Evolutionary conservation across 345 rosid species (phyloP).

Genomic region (Zanthoxylum bungeanum): DNA sequence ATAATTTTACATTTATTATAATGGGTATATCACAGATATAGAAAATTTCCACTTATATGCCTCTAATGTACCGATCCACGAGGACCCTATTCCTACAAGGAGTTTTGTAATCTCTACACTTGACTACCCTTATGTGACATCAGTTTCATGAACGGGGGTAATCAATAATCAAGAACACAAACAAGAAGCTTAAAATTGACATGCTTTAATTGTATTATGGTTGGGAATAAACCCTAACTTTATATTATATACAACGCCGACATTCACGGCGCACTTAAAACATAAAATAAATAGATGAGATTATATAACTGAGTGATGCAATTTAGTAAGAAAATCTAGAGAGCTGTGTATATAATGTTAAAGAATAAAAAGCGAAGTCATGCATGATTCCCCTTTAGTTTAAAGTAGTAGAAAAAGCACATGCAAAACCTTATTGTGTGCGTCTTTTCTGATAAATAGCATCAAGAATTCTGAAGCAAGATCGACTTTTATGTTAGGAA

Average conservation of each 20-base stretch:
- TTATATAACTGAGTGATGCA: slow-evolving; percentile 4
- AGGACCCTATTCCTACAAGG: too few relatives aligned
- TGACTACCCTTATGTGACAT: too few relatives aligned
- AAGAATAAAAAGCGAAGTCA: slow-evolving; percentile 33
- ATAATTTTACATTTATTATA: too few relatives aligned
- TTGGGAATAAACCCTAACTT: slow-evolving; percentile 10
- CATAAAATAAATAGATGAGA: not conserved
- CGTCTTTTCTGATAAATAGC: slow-evolving; percentile 15
- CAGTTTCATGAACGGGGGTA: too few relatives aligned
- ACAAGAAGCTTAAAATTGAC: not conserved
- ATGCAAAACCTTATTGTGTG: slow-evolving; percentile 33
- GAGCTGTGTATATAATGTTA: slow-evolving; percentile 10
- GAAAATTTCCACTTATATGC: too few relatives aligned
- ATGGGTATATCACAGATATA: too few relatives aligned
- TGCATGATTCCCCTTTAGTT: slow-evolving; percentile 36
- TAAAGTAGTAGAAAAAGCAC: slow-evolving; percentile 39
- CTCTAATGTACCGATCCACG: too few relatives aligned
- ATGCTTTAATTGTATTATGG: not conserved
- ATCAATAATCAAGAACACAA: not conserved
- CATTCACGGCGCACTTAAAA: slow-evolving; percentile 17
- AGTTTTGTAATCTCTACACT: too few relatives aligned
- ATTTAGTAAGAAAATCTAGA: slow-evolving; percentile 24
- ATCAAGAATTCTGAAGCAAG: slow-evolving; percentile 13
- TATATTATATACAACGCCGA: slow-evolving; percentile 12
- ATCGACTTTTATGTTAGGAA: slow-evolving; percentile 1